Conservation (phyloP, 1,284 basidiomycete species). For the Moniliella sp. region DNA sequence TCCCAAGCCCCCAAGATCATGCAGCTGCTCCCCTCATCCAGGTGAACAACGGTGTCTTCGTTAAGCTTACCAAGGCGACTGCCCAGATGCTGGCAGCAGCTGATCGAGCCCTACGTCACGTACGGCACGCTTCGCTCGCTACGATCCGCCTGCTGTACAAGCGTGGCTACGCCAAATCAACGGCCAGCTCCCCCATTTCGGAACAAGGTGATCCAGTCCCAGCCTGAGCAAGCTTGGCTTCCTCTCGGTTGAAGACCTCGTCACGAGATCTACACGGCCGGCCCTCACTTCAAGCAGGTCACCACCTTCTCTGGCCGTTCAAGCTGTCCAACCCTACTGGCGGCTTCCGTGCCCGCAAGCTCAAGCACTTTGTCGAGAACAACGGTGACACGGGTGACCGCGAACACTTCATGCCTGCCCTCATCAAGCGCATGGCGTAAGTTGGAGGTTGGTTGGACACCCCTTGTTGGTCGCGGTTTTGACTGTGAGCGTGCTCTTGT, state of each 20-base stretch:
- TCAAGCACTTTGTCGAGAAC: slow-evolving; percentile 46
- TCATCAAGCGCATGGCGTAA: slow-evolving; percentile 89
- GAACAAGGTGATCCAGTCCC: slow-evolving; percentile 80
- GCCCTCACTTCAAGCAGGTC: slow-evolving; percentile 45
- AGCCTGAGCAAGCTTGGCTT: slow-evolving; percentile 83
- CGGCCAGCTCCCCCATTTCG: slow-evolving; percentile 83
- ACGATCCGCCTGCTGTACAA: slow-evolving; percentile 94
- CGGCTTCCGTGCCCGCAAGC: slow-evolving; percentile 88
- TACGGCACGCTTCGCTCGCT: slow-evolving; percentile 73
- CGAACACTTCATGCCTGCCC: slow-evolving; percentile 84
- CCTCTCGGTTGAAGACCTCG: slow-evolving; percentile 93
- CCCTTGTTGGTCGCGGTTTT: too few species aligned
- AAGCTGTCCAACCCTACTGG: slow-evolving; percentile 97
- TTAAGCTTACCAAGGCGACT: slow-evolving; percentile 85
- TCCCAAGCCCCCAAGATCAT: slow-evolving; percentile 95
- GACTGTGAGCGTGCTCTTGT: too few species aligned
- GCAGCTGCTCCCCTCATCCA: slow-evolving; percentile 88
- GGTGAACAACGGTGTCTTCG: slow-evolving; percentile 98
- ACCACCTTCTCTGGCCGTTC: slow-evolving; percentile 77
- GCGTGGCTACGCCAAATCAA: slow-evolving; percentile 96
- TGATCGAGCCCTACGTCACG: slow-evolving; percentile 87
- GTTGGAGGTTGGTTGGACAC: too few species aligned
- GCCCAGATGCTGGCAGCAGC: slow-evolving; percentile 92
- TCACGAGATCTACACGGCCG: slow-evolving; percentile 82
- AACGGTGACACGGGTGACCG: slow-evolving; percentile 72